Base-by-base conservation (phyloP, 2,329 filamentous ascomycete genomes). In the Tympanopsis confertula region DNA sequence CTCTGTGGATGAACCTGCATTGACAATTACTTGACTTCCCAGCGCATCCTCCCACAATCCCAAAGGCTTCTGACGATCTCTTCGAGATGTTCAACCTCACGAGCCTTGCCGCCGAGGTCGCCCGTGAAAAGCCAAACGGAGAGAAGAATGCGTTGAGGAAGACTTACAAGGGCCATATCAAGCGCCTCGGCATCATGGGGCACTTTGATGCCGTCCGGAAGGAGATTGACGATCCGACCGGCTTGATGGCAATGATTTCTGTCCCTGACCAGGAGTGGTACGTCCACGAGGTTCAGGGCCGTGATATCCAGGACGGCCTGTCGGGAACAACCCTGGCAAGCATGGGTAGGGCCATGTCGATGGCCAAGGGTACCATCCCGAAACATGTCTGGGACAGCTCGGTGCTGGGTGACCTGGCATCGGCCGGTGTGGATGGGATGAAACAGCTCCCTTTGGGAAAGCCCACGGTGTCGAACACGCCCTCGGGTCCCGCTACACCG, bases 151-250 rank as follows among this genome's bases (percentile, higher is more conserved):
- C 71, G 44, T 62, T 81, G 36, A 68, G 76, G 19, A 80, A 80
- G 53, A 79, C 75, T 13, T 81, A 80, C 61, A 81, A 81, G 55
- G 74, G 74, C 38, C 73, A 80, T 45, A 75, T 81, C 53, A 80
- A 80, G 61, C 69, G 67, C 35, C 58, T 80, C 20, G 73, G 72
- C 24, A 63, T 81, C 19, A 68, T 68, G 38, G 76, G 76, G 7
- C 69, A 74, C 41, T 81, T 78, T 47, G 75, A 80, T 47, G 61
- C 63, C 3, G 58, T 64, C 19, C 76, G 74, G 57, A 70, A 72
- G 47, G 70, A 75, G 30, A 57, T 63, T 15, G 60, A 66, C 26
- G 62, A 63, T 5, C 61, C 63, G 1, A 65, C 69, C 19, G 66
- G 71, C n/a, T 66, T 80, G 38, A 55, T 69, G 45, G 57, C 60